Conservation (phyloP, 305 asterid genomes). For the Solanum hybrid region DNA sequence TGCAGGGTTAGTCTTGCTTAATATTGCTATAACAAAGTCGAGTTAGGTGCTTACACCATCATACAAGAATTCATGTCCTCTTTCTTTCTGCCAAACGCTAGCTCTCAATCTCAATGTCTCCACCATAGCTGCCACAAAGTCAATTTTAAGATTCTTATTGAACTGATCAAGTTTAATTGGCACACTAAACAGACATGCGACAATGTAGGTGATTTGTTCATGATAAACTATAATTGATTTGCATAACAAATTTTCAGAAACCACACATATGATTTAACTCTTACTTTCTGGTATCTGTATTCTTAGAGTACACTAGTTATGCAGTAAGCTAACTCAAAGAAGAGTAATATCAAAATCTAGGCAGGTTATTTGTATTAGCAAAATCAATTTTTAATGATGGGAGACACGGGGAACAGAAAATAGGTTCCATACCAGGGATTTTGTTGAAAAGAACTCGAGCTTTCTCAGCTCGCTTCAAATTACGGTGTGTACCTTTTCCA, state of each 20-base stretch:
- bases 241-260: background rate
- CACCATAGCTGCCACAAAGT: slow-evolving; percentile 46
- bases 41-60: slow-evolving; percentile 57
- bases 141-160: background rate
- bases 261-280: background rate
- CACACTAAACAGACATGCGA: background rate
- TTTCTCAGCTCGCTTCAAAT: slow-evolving; percentile 87
- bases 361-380: background rate
- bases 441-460: slow-evolving; percentile 81
- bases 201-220: background rate
- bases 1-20: background rate
- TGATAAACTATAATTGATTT: background rate
- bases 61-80: slow-evolving; percentile 55
- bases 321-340: background rate
- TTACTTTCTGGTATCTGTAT: background rate
- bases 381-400: background rate
- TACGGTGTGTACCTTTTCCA: slow-evolving; percentile 81
- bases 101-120: slow-evolving; percentile 54
- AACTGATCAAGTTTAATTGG: background rate
- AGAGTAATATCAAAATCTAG: background rate
- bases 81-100: slow-evolving; percentile 66
- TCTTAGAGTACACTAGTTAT: background rate
- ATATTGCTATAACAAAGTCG: background rate
- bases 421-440: slow-evolving; percentile 61
- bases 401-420: background rate